Conservation (phyloP, 2,329 filamentous ascomycete genomes). For the Ophidiomyces ophidiicola region DNA sequence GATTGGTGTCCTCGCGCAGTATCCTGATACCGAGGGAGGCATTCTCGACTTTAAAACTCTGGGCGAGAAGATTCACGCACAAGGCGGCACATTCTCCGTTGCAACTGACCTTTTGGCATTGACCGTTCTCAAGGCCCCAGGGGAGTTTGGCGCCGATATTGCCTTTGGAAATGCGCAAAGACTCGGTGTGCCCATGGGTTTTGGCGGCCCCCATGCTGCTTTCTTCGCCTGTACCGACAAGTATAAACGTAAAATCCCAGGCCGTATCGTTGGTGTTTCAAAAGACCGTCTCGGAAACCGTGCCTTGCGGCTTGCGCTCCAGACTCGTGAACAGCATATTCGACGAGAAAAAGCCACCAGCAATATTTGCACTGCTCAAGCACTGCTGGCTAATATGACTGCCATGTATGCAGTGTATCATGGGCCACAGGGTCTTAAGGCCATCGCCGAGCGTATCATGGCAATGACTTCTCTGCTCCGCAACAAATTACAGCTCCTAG, state of each 20-base stretch:
- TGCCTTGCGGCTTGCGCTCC: constrained; percentile 71
- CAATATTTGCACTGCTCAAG: constrained; percentile 94
- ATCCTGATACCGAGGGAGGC: constrained; percentile 77
- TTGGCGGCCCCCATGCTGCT: constrained; percentile 86
- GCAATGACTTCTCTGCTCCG: constrained; percentile 59
- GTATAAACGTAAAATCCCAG: constrained; percentile 88
- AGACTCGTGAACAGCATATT: constrained; percentile 94
- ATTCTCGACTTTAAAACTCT: constrained; percentile 62
- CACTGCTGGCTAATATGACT: constrained; percentile 87
- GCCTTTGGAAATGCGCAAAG: constrained; percentile 88
- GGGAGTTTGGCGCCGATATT: constrained; percentile 89
- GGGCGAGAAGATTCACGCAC: constrained; percentile 63
- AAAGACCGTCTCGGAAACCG: constrained; percentile 76
- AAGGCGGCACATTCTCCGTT: constrained; percentile 68
- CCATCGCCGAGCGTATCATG: constrained; percentile 68
- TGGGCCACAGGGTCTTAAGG: constrained; percentile 67
- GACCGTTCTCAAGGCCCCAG: constrained; percentile 76
- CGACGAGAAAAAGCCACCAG: constrained; percentile 91
- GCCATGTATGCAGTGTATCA: constrained; percentile 93
- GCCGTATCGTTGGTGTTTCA: constrained; percentile 77
- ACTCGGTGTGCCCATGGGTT: constrained; percentile 83
- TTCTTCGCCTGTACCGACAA: constrained; percentile 90
- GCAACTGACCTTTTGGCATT: constrained; percentile 82
- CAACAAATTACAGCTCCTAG: constrained; percentile 49
- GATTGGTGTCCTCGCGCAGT: constrained; percentile 85